phyloP scores from a whole-genome alignment of 225 moss, liverwort and hornwort genomes.

The Polytrichum commune region DNA sequence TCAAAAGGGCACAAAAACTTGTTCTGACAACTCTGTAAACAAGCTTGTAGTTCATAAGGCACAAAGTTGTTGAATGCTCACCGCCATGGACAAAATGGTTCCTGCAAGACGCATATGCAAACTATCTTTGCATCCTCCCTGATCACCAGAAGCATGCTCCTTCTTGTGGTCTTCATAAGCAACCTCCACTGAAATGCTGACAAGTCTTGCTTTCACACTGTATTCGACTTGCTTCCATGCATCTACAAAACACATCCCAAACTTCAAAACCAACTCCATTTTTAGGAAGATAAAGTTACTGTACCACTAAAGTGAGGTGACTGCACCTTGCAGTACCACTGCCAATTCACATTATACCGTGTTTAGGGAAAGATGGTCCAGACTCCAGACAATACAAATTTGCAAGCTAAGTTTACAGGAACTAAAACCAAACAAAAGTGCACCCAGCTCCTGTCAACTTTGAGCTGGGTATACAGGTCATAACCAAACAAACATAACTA shows the following conservation, averaged over 20 bases:
- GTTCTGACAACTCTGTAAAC: too few species aligned
- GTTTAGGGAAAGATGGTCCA: background rate
- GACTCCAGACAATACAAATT: too few species aligned
- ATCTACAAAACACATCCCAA: conserved; percentile 43
- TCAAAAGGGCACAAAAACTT: too few species aligned
- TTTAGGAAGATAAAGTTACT: background rate
- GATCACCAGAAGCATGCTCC: conserved; percentile 10
- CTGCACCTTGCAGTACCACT: too few species aligned
- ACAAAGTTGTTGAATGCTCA: conserved; percentile 25
- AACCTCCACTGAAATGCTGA: conserved; percentile 61
- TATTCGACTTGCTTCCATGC: conserved; percentile 88
- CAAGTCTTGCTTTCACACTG: conserved; percentile 75
- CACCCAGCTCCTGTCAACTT: too few species aligned
- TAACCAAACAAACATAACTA: background rate
- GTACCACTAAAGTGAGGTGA: too few species aligned
- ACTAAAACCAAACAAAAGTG: too few species aligned
- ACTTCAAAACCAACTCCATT: background rate
- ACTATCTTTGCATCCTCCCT: conserved; percentile 40
- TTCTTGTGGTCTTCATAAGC: conserved; percentile 39
- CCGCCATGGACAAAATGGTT: conserved; percentile 55
- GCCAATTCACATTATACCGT: background rate
- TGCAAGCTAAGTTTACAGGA: too few species aligned
- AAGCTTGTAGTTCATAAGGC: too few species aligned
- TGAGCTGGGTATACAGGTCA: too few species aligned
- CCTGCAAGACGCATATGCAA: conserved; percentile 60